Evolutionary conservation across 73 alveolate species (phyloP).

Genomic region (Paramecium primaurelia): DNA sequence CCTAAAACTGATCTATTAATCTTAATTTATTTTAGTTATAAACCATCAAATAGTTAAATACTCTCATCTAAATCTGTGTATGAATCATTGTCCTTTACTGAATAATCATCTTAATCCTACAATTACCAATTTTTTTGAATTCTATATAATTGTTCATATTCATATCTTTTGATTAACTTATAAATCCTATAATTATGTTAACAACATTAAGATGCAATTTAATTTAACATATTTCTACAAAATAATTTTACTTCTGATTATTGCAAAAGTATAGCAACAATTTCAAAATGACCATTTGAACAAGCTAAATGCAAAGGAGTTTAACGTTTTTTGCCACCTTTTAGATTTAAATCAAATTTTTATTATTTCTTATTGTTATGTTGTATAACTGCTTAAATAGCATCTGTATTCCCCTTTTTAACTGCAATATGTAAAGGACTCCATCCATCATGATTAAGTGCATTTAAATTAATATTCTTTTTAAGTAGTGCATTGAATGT

Average conservation of each 20-base stretch:
- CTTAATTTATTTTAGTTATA: slow-evolving; percentile 1
- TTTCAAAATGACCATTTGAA: slow-evolving; percentile 64
- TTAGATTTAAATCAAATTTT: slow-evolving; percentile 60
- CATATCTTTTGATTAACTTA: slow-evolving; percentile 14
- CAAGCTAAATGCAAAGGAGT: slow-evolving; percentile 74
- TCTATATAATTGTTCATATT: neutral
- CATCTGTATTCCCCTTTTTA: slow-evolving; percentile 64
- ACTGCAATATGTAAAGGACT: slow-evolving; percentile 74
- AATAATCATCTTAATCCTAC: slow-evolving; percentile 21
- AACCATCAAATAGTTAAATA: slow-evolving; percentile 20
- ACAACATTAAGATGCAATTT: neutral
- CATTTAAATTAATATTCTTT: slow-evolving; percentile 58
- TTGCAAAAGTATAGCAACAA: slow-evolving; percentile 47
- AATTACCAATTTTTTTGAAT: too few species aligned
- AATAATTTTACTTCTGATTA: slow-evolving; percentile 40
- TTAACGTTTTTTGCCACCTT: slow-evolving; percentile 68
- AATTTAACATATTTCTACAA: neutral
- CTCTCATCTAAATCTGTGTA: slow-evolving; percentile 49
- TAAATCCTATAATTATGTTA: neutral
- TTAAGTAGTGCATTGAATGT: slow-evolving; percentile 3
- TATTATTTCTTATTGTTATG: slow-evolving; percentile 29
- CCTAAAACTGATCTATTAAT: slow-evolving; percentile 36
- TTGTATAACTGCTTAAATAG: slow-evolving; percentile 64
- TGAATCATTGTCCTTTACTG: slow-evolving; percentile 7
- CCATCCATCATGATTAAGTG: slow-evolving; percentile 68